These are phyloP conservation scores for Thermoascus crustaceus DNA, from an alignment of 2,329 filamentous ascomycete species.

Conservation along the genomic window DNA sequence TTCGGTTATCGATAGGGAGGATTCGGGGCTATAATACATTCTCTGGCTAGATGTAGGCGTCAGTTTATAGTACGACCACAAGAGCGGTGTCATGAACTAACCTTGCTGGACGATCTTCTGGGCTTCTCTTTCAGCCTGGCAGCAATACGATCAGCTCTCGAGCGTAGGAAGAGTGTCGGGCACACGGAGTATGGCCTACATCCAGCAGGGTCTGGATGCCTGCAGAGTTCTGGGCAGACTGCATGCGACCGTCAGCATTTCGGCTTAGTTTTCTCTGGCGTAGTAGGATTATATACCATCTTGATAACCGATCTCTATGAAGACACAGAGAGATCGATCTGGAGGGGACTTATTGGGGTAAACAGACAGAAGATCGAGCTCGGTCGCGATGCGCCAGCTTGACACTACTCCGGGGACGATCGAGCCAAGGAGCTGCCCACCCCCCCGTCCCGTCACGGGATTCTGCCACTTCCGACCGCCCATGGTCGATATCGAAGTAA, in stretches of 20 bases:
- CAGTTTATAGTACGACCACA: conserved; percentile 11
- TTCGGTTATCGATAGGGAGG: conserved; percentile 9
- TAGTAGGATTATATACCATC: conserved; percentile 5
- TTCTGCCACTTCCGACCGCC: conserved; percentile 28
- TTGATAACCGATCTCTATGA: conserved; percentile 6
- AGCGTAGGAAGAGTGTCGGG: background rate
- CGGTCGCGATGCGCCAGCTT: conserved; percentile 1
- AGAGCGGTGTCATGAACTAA: conserved; percentile 33
- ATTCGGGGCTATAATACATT: conserved; percentile 54
- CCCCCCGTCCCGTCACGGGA: conserved; percentile 24
- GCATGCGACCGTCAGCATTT: conserved; percentile 12
- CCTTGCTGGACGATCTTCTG: conserved; percentile 99
- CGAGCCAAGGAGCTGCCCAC: conserved; percentile 17
- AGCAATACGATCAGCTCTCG: conserved; percentile 7
- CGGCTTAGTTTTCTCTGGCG: background rate
- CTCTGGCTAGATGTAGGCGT: conserved; percentile 55
- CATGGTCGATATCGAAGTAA: conserved; percentile 6
- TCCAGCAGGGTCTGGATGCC: conserved; percentile 98
- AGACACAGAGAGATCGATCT: conserved; percentile 3
- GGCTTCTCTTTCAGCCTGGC: conserved; percentile 88
- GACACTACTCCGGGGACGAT: conserved; percentile 1
- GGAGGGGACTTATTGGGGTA: background rate
- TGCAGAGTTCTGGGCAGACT: conserved; percentile 97
- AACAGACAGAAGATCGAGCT: conserved; percentile 2
- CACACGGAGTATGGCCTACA: conserved; percentile 49